Evolutionary conservation across 768 basidiomycete species (phyloP), one percentile per base, ranked within the genome.

Genomic region (Termitomyces sp.): DNA sequence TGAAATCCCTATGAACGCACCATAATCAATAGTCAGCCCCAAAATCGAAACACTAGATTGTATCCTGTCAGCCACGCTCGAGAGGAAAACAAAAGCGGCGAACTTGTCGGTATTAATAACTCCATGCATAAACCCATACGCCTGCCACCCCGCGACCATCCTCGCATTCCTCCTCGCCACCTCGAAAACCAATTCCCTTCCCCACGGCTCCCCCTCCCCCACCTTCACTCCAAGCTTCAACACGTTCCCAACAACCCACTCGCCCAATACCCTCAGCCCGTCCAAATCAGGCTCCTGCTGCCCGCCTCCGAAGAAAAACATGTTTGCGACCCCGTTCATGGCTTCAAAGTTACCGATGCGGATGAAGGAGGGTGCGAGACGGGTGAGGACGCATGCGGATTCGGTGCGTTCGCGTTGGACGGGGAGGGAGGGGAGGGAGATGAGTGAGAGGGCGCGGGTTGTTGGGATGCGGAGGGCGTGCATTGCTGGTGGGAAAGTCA

Each of bases 71-170:
- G 48, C 24, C 48, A 39, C 46, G 58, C 71, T 36, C 12, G 11
- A 11, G 32, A 12, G 46, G 36, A 7, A 11, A 8, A 32, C n/a
- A 51, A 15, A 24, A 18, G 55, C 7, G 15, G 32, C 15, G 35
- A 44, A 90, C 91, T 96, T 97, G 77, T 98, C 96, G 2, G 96
- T 96, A 70, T 98, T 98, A 67, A 99, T 94, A 40, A 99, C 96
- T 0, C 94, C 94, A 69, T 95, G 92, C 93, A 94, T 93, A 71
- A 92, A 95, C 1, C 94, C 94, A 72, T 90, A 91, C 7, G 86
- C 93, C 74, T 98, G 96, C 97, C 97, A 98, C 4, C 83, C 90
- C 11, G 95, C 97, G 0, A 95, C 92, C 91, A 96, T 98, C 70
- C 78, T 79, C 48, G 92, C 96, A 70, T 97, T 98, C 69, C 94